These are phyloP conservation scores for Staphylotrichum tortipilum DNA, from an alignment of 495 filamentous ascomycete species.

Conservation along the genomic window DNA sequence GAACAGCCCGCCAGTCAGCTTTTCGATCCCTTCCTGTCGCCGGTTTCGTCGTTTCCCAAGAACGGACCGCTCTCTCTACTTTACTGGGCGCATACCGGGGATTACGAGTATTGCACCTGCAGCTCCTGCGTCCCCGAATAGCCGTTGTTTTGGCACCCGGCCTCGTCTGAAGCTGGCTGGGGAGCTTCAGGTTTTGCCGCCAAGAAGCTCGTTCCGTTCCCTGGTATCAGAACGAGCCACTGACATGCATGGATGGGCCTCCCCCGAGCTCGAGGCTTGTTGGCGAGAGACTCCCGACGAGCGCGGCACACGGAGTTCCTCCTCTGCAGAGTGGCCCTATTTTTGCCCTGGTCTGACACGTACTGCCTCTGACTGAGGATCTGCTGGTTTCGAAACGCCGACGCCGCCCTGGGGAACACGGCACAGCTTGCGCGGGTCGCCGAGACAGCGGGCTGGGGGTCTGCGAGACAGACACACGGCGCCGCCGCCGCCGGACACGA, in stretches of 20 bases:
- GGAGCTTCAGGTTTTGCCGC: slow-evolving; percentile 2
- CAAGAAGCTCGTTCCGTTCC: not conserved
- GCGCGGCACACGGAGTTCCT: too few relatives aligned
- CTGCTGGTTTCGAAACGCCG: slow-evolving; percentile 12
- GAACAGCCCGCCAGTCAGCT: too few relatives aligned
- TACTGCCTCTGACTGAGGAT: slow-evolving; percentile 7
- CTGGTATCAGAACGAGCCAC: not conserved
- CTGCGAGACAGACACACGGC: too few relatives aligned
- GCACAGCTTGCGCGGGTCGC: slow-evolving; percentile 7
- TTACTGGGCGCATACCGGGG: too few relatives aligned
- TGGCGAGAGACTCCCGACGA: not conserved
- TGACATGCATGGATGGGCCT: not conserved
- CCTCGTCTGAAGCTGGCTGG: slow-evolving; percentile 3
- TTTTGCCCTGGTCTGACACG: slow-evolving; percentile 8
- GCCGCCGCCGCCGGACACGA: too few relatives aligned
- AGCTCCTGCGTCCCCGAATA: not conserved
- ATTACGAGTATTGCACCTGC: too few relatives aligned
- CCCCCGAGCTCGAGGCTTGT: not conserved
- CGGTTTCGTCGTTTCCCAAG: too few relatives aligned
- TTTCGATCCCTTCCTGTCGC: too few relatives aligned
- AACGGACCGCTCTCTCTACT: too few relatives aligned
- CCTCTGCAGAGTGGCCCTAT: not conserved
- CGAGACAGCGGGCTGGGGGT: too few relatives aligned
- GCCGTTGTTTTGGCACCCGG: not conserved
- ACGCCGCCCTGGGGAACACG: slow-evolving; percentile 5